These are phyloP conservation scores for Dictyostelium firmibasis DNA, from an alignment of 78 protist species.

Conservation along the genomic window DNA sequence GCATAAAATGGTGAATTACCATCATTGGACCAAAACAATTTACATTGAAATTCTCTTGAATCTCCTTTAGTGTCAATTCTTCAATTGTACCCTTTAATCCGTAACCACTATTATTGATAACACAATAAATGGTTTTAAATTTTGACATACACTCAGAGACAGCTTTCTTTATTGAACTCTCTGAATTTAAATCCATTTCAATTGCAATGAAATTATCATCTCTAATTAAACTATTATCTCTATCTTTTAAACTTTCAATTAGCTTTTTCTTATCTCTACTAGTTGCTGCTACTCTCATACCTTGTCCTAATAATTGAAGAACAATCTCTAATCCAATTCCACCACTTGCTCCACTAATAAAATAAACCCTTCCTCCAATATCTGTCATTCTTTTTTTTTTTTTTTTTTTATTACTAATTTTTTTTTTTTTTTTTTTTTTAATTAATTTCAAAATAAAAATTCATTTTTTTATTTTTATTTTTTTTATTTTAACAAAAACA, in stretches of 20 bases:
- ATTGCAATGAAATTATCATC: neutral
- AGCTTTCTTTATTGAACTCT: neutral
- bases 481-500: too few species aligned
- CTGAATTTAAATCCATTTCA: neutral
- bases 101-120: slow-evolving; percentile 41
- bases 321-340: slow-evolving; percentile 24
- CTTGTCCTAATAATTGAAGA: neutral
- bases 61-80: neutral
- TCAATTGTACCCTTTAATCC: slow-evolving; percentile 4
- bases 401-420: neutral
- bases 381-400: neutral
- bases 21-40: slow-evolving; percentile 6
- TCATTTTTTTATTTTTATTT: too few species aligned
- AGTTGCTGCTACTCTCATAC: slow-evolving; percentile 32
- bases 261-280: slow-evolving; percentile 1
- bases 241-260: neutral
- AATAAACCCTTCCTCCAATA: neutral
- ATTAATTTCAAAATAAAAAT: too few species aligned
- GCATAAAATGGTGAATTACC: neutral
- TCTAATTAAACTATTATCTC: neutral
- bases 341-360: slow-evolving; percentile 20
- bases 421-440: neutral
- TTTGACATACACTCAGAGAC: neutral
- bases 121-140: neutral
- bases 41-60: neutral